A percentile compares a stretch with the other conserved stretches of the same genome.
Conservation (phyloP, 164 flowering plant genomes). For the Warburgia ugandensis region DNA sequence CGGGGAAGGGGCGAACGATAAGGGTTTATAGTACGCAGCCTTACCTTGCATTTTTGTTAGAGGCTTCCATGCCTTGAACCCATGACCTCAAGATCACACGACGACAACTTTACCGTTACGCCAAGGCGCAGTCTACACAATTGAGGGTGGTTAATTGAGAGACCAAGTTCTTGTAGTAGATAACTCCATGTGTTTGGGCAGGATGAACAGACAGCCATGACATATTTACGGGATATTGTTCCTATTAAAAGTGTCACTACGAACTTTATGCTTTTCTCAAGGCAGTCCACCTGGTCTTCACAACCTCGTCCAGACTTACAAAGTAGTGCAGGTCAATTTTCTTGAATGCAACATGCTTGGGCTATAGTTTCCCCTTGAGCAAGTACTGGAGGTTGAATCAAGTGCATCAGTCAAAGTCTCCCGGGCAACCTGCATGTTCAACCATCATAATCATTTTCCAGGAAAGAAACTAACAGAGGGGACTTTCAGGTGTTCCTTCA, state of each 20-base stretch:
- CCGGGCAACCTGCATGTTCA: slow-evolving; percentile 68
- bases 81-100: too few relatives aligned
- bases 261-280: slow-evolving; percentile 52
- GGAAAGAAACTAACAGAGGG: background rate
- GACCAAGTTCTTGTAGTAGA: slow-evolving; percentile 63
- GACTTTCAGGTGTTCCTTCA: background rate
- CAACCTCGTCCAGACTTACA: slow-evolving; percentile 11
- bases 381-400: slow-evolving; percentile 22
- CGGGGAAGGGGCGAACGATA: too few relatives aligned
- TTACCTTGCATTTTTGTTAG: too few relatives aligned
- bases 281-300: slow-evolving; percentile 20
- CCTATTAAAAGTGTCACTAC: slow-evolving; percentile 73
- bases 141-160: slow-evolving; percentile 28
- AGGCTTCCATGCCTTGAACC: too few relatives aligned
- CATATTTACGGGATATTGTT: slow-evolving; percentile 52
- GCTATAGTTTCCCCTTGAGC: slow-evolving; percentile 9
- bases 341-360: slow-evolving; percentile 10
- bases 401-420: slow-evolving; percentile 74
- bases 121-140: too few relatives aligned
- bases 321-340: background rate
- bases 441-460: slow-evolving; percentile 1
- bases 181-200: slow-evolving; percentile 72
- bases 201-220: slow-evolving; percentile 44
- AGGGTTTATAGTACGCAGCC: too few relatives aligned
- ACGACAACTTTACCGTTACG: too few relatives aligned